Base-by-base conservation (phyloP, 2,329 filamentous ascomycete species). In the Amesomyces nigricolor region DNA sequence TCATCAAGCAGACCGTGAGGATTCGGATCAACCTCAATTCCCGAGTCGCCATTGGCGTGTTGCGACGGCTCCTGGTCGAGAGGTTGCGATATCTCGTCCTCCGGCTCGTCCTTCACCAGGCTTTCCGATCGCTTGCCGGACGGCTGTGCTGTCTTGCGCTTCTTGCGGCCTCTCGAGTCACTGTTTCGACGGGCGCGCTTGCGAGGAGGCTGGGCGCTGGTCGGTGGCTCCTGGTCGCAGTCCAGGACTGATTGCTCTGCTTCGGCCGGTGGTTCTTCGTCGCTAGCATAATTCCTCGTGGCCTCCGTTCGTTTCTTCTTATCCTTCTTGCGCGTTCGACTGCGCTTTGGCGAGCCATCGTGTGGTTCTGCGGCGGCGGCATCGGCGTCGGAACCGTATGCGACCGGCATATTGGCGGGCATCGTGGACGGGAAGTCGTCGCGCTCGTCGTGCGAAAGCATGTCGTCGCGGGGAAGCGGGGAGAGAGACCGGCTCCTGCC, bases 401-500 rank as follows among this genome's bases (percentile, higher is more conserved):
- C 43, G 11, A 26, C 6, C 4, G 13, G 1, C 9, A 49, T 17
- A 2, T 44, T 30, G 13, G 39, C 26, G 5, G 57, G 53, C 57
- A 56, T 56, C 14, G 57, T 56, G 13, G 53, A 56, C 16, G 57
- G 53, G 1, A 45, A 19, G 39, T 47, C 30, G 30, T 47, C 48
- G 3, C 2, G 22, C 29, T 14, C 51, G 29, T 54, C 54, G 16
- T 29, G 14, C 10, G 32, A 39, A 3, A 32, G 22, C 19, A 48
- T 29, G 4, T 54, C 51, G n/a, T 49, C 53, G 47, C 58, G 56
- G 0, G 58, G 58, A 13, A 61, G 58, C 17, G 56, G 56, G 5
- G 58, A 58, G 9, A 57, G 40, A 1, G 58, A 61, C 4, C 58
- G 58, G 11, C 48, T 44, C 17, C 56, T 57, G 11, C 47, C 53